Conservation (phyloP, 768 basidiomycete genomes). For the Neoboletus brunneissimus region DNA sequence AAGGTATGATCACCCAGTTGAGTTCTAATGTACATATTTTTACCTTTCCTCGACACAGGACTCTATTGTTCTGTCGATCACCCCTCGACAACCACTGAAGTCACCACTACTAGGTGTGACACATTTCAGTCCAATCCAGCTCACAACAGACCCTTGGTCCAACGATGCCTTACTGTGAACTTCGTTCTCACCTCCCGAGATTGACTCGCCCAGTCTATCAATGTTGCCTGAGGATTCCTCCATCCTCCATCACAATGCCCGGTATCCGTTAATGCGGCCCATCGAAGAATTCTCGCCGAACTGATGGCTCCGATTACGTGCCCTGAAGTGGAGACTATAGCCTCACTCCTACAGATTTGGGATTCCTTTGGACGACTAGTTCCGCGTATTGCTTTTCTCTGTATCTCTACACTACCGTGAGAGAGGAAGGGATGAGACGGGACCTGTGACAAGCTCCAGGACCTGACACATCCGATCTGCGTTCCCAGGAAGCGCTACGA, state of each 20-base stretch:
- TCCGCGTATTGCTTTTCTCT: not conserved
- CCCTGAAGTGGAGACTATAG: not conserved
- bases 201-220: not conserved
- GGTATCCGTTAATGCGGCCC: not conserved
- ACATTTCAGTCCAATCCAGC: slow-evolving; percentile 49
- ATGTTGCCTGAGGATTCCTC: not conserved
- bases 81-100: slow-evolving; percentile 39
- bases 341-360: not conserved
- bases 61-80: slow-evolving; percentile 49
- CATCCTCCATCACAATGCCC: not conserved
- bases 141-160: slow-evolving; percentile 60
- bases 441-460: not conserved
- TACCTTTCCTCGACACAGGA: slow-evolving; percentile 41
- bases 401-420: not conserved
- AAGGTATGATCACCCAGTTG: slow-evolving; percentile 38
- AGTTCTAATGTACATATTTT: not conserved
- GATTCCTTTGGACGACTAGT: not conserved
- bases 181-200: not conserved
- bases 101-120: slow-evolving; percentile 38
- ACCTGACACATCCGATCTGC: not conserved
- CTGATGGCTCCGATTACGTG: too few species aligned
- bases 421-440: not conserved
- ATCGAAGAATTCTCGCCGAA: not conserved
- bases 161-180: not conserved
- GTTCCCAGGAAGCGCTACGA: not conserved